Evolutionary conservation across 768 basidiomycete genomes (phyloP).

Genomic region (Lentinula sp.): DNA sequence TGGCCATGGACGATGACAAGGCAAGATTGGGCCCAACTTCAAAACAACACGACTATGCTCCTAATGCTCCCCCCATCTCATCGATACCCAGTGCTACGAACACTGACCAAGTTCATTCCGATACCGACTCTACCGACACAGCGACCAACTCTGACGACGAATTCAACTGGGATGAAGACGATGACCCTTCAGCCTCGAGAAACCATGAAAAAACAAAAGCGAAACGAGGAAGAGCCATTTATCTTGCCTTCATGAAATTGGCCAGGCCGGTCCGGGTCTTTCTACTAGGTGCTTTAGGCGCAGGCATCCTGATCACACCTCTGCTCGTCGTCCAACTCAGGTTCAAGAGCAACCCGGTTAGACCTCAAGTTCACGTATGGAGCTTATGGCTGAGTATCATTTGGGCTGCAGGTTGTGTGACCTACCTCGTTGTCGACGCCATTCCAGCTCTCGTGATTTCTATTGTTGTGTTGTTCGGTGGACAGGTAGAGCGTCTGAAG

Average conservation of each 20-base stretch:
- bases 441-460: constrained; percentile 52
- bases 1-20: constrained; percentile 3
- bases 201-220: constrained; percentile 33
- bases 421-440: constrained; percentile 59
- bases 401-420: constrained; percentile 58
- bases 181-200: constrained; percentile 25
- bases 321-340: constrained; percentile 61
- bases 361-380: constrained; percentile 53
- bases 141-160: constrained; percentile 61
- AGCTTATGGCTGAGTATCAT: constrained; percentile 65
- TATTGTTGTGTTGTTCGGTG: constrained; percentile 47
- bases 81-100: constrained; percentile 9
- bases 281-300: constrained; percentile 52
- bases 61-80: constrained; percentile 10
- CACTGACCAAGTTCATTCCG: constrained; percentile 24
- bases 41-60: constrained; percentile 19
- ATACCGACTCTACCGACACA: constrained; percentile 39
- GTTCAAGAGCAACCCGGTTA: constrained; percentile 42
- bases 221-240: constrained; percentile 56
- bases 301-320: constrained; percentile 61
- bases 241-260: constrained; percentile 62
- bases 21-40: neutral
- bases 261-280: constrained; percentile 53
- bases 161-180: constrained; percentile 71
- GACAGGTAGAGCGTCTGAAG: constrained; percentile 60